Conservation (phyloP, 768 basidiomycete genomes). For the Cystobasidiopsis lactophilus region DNA sequence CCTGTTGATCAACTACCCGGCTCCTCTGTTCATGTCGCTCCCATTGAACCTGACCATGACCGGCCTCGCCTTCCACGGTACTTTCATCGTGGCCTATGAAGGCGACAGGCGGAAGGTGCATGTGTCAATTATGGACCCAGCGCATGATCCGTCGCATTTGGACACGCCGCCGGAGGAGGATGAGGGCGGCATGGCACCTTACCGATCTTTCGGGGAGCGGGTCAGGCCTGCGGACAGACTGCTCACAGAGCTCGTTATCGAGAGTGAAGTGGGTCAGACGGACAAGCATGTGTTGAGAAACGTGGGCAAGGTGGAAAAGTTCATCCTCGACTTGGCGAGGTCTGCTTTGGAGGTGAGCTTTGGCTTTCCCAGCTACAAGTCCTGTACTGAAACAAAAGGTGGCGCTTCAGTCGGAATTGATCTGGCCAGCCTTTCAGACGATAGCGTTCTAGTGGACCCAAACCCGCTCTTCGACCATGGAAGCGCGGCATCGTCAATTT, state of each 20-base stretch:
- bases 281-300: slow-evolving; percentile 93
- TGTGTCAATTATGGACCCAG: slow-evolving; percentile 41
- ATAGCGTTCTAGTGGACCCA: slow-evolving; percentile 21
- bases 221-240: slow-evolving; percentile 41
- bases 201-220: background rate
- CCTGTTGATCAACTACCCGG: slow-evolving; percentile 88
- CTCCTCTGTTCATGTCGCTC: slow-evolving; percentile 84
- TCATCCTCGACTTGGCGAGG: slow-evolving; percentile 84
- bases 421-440: slow-evolving; percentile 91
- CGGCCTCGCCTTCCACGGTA: slow-evolving; percentile 63
- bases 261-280: slow-evolving; percentile 86
- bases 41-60: slow-evolving; percentile 86
- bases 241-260: slow-evolving; percentile 68
- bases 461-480: too few species aligned
- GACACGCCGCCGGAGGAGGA: background rate
- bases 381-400: slow-evolving; percentile 20
- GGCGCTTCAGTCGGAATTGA: slow-evolving; percentile 35
- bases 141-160: too few species aligned
- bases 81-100: slow-evolving; percentile 78
- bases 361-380: too few species aligned
- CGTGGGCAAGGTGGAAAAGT: slow-evolving; percentile 79
- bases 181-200: background rate
- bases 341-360: slow-evolving; percentile 55
- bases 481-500: too few species aligned
- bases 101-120: slow-evolving; percentile 61